A percentile compares a stretch with the other conserved stretches of the same genome.
Conservation (phyloP, 495 filamentous ascomycete genomes). For the Oidiodendron maius region DNA sequence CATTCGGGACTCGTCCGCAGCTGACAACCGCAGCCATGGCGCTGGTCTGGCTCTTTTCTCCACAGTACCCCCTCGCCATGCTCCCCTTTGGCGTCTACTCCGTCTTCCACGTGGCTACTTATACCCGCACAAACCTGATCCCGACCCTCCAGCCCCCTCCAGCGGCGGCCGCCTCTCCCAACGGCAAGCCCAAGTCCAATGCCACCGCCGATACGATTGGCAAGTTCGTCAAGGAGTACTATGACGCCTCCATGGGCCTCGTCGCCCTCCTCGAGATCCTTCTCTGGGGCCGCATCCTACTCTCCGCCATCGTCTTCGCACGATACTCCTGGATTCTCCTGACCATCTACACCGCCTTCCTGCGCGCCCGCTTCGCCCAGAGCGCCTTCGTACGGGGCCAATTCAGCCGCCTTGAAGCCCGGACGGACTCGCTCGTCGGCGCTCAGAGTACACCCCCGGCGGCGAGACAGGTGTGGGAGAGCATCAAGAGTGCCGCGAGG, state of each 20-base stretch:
- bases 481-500: constrained; percentile 63
- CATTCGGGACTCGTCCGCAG: no score
- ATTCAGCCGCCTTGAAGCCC: constrained; percentile 62
- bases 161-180: constrained; percentile 46
- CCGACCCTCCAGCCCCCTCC: constrained; percentile 53
- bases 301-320: constrained; percentile 76
- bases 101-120: constrained; percentile 93
- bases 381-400: constrained; percentile 85
- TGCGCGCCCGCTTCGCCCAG: constrained; percentile 84
- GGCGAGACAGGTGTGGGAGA: constrained; percentile 77
- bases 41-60: constrained; percentile 87
- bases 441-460: constrained; percentile 83
- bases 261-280: constrained; percentile 70
- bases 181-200: constrained; percentile 58
- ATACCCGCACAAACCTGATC: constrained; percentile 65
- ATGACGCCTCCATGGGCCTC: constrained; percentile 81
- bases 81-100: constrained; percentile 96
- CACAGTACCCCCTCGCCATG: constrained; percentile 83
- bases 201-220: constrained; percentile 76
- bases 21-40: constrained; percentile 94
- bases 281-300: constrained; percentile 75
- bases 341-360: constrained; percentile 80
- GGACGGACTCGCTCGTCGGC: constrained; percentile 73
- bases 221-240: constrained; percentile 94
- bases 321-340: constrained; percentile 87